Conservation (phyloP, 371 early-diverging fungal species). For the Lichtheimia corymbifera region DNA sequence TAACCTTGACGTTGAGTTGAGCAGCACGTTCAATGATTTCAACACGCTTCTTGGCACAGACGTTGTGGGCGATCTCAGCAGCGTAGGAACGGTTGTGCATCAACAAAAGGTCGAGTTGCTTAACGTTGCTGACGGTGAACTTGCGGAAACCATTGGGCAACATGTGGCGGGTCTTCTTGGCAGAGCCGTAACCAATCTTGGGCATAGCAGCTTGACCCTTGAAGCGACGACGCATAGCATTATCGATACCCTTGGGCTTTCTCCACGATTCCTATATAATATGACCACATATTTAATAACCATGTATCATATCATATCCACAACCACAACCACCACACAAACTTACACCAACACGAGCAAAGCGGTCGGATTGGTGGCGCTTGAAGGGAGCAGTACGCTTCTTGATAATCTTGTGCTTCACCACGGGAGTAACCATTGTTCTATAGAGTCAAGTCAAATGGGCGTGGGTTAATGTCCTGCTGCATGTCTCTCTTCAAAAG, state of each 20-base stretch:
- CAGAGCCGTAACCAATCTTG: slow-evolving; percentile 99
- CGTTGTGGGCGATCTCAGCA: slow-evolving; percentile 99
- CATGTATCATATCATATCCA: not conserved
- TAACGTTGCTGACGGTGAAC: slow-evolving; percentile 93
- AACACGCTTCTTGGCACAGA: slow-evolving; percentile 97
- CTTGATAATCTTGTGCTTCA: slow-evolving; percentile 94
- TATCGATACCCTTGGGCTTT: slow-evolving; percentile 99
- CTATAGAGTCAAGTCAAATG: not conserved
- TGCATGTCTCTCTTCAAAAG: not conserved
- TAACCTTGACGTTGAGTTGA: slow-evolving; percentile 97
- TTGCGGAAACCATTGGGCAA: slow-evolving; percentile 99
- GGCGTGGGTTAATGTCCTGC: not conserved
- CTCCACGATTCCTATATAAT: slow-evolving; percentile 93
- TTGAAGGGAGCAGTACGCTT: slow-evolving; percentile 98
- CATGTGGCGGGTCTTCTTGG: slow-evolving; percentile 95
- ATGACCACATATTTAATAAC: not conserved
- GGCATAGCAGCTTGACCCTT: slow-evolving; percentile 99
- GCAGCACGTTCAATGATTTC: slow-evolving; percentile 97
- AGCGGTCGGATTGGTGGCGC: slow-evolving; percentile 99
- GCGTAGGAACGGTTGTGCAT: slow-evolving; percentile 99
- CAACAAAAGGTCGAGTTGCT: slow-evolving; percentile 96
- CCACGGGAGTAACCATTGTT: slow-evolving; percentile 86
- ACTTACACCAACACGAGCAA: slow-evolving; percentile 89
- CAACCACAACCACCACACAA: too few species aligned
- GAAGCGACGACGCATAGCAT: slow-evolving; percentile 98